Evolutionary conservation across 1,284 basidiomycete genomes (phyloP), one percentile per base, ranked within the genome.

Genomic region (Rhodotorula sp.): DNA sequence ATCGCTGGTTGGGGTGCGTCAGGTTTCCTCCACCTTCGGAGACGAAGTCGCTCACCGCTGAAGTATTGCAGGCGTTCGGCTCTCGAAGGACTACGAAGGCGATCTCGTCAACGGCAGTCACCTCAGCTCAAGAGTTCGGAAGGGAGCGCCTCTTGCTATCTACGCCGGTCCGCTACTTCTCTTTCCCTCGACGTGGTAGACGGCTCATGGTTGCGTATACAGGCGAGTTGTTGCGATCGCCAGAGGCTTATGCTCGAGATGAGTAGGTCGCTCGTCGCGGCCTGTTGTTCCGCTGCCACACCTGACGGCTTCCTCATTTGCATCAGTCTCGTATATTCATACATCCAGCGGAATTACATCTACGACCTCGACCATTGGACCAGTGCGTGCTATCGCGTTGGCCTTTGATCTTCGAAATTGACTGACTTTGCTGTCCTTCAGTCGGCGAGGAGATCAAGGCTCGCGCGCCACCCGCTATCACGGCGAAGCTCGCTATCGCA

Each of bases 1-100:
- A 19, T 49, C 6, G 61, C 62, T 8, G 71, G 68, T 4, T 74
- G 71, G 73, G 71, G 66, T 71, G 17, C 8, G 62, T 27, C 32
- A 15, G 7, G 39, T n/a, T n/a, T n/a, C n/a, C n/a, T n/a, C n/a
- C n/a, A n/a, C n/a, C n/a, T n/a, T n/a, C n/a, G n/a, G n/a, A n/a
- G n/a, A n/a, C n/a, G n/a, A n/a, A n/a, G n/a, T n/a, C n/a, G n/a
- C n/a, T n/a, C n/a, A 13, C 9, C 27, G 27, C 27, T 4, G 2
- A 30, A 22, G 10, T 20, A 11, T 55, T 52, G 10, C 22, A 73
- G 72, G 61, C 11, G 62, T 72, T 9, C 64, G 73, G 0, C 67
- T 70, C 20, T 60, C 70, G 8, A 7, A 24, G 10, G 27, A 47
- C 0, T 55, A 65, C n/a, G 17, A 30, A 8, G n/a, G 27, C 17